Percentiles rank a stretch among this genome's conserved stretches.
Conservation (phyloP, 768 basidiomycete species). For the Leccinum boreale region DNA sequence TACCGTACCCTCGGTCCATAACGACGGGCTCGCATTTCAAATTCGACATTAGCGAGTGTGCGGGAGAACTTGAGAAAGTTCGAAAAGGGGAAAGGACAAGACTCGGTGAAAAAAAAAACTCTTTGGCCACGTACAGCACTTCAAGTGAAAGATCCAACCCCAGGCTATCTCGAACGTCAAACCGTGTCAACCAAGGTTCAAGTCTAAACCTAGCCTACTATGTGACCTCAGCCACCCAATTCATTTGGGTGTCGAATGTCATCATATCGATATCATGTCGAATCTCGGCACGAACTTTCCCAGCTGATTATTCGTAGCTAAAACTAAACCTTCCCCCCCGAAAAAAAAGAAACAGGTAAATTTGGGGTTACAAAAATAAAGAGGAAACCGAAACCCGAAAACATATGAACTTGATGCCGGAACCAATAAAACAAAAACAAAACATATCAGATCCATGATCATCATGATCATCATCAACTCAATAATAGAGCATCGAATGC, state of each 20-base stretch:
- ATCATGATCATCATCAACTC: neutral
- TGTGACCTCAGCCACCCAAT: neutral
- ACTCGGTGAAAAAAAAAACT: neutral
- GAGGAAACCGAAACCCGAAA: neutral
- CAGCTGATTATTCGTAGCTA: neutral
- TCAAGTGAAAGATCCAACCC: neutral
- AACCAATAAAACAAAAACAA: neutral
- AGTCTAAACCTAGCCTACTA: neutral
- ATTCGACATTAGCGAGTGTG: neutral
- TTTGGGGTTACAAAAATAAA: neutral
- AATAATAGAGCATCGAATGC: neutral
- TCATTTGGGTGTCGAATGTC: neutral
- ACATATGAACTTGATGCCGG: neutral
- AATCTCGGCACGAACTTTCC: neutral
- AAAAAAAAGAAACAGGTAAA: neutral
- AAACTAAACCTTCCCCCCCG: neutral
- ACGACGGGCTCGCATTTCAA: slow-evolving; percentile 3
- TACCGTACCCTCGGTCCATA: neutral
- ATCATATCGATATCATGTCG: neutral
- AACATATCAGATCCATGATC: slow-evolving; percentile 1
- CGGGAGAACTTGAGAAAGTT: neutral
- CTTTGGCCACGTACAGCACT: neutral
- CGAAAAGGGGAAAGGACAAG: neutral
- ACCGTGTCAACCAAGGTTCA: neutral
- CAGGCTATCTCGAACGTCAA: neutral